phyloP scores from a whole-genome alignment of 352 stramenopile species.

The Pythium diclinum region DNA sequence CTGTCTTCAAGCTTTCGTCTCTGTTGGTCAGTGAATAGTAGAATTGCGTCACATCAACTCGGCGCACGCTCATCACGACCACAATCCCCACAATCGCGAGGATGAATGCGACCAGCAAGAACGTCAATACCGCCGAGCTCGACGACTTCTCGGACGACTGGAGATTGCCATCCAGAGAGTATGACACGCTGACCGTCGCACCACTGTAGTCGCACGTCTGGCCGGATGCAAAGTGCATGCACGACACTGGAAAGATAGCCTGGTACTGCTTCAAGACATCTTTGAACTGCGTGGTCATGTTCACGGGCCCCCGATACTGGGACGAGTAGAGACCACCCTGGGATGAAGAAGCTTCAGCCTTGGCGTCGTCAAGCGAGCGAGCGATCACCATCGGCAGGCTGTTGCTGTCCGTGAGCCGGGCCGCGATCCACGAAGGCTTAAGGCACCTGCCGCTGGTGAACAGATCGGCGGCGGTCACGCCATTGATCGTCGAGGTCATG shows the following conservation, averaged over 20 bases:
- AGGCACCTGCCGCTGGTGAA: constrained; percentile 44
- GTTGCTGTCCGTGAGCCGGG: constrained; percentile 21
- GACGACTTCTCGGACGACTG: too few species aligned
- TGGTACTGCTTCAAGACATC: background rate
- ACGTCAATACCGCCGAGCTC: too few species aligned
- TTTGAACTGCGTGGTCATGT: constrained; percentile 4
- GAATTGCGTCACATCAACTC: too few species aligned
- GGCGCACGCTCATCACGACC: too few species aligned
- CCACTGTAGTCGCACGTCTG: constrained; percentile 28
- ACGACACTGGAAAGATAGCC: constrained; percentile 10
- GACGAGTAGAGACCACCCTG: too few species aligned
- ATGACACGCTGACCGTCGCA: constrained; percentile 24
- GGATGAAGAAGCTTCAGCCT: too few species aligned
- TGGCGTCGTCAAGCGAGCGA: constrained; percentile 18
- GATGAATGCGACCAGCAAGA: too few species aligned
- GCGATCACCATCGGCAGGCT: constrained; percentile 32
- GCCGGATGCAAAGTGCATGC: constrained; percentile 32
- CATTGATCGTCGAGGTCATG: constrained; percentile 11
- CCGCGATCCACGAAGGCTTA: constrained; percentile 22
- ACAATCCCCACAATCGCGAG: too few species aligned
- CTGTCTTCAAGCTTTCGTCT: too few species aligned
- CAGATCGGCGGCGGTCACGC: constrained; percentile 28
- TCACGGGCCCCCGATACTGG: too few species aligned
- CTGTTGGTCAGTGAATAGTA: too few species aligned
- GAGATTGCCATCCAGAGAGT: constrained; percentile 20